Base-by-base conservation (phyloP, 257 asterid genomes). In the Paulownia fortunei region DNA sequence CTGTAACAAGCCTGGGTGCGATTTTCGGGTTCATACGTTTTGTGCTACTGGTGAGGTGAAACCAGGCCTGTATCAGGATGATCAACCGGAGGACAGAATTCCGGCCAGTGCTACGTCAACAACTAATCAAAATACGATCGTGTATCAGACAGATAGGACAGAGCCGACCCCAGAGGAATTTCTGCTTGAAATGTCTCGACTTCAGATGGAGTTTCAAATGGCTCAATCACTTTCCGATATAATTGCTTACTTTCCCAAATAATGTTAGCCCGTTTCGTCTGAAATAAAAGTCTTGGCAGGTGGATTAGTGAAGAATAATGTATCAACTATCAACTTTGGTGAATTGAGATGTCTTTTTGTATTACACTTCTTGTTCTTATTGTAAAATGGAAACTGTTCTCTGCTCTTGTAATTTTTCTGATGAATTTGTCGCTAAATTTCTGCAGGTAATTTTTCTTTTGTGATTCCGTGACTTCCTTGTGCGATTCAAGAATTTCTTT, bases 41-140 rank as follows among this genome's bases (percentile, higher is more conserved):
- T 87, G 94, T 42, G 87, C 87, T 7, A 83, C 87, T 7, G 18
- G 70, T 2, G 89, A 89, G 62, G 94, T 86, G 69, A 86, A 69
- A n/a, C 86, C 83, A 3, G 87, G 90, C 41, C 54, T 39, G 11
- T 85, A 83, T 60, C 84, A 73, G 32, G 88, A 79, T 15, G 72
- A 66, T 26, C 63, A 46, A 4, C 71, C 80, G 0, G 80, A 81
- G 5, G 37, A 13, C 3, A 41, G 12, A 30, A 36, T 16, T 23
- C 64, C 64, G 5, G 64, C 12, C 51, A 9, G 36, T 13, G 11
- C 59, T 21, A 62, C 1, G 32, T 19, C 65, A 32, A 18, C 76
- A 0, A 21, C 1, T 6, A 46, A 59, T 64, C 54, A 42, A 16
- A 42, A 64, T 27, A 39, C 36, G 61, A 4, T 16, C 27, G 65